Percentiles rank a stretch among this genome's conserved stretches.
phyloP scores from a whole-genome alignment of 345 rosid species.

The Populus ilicifolia region DNA sequence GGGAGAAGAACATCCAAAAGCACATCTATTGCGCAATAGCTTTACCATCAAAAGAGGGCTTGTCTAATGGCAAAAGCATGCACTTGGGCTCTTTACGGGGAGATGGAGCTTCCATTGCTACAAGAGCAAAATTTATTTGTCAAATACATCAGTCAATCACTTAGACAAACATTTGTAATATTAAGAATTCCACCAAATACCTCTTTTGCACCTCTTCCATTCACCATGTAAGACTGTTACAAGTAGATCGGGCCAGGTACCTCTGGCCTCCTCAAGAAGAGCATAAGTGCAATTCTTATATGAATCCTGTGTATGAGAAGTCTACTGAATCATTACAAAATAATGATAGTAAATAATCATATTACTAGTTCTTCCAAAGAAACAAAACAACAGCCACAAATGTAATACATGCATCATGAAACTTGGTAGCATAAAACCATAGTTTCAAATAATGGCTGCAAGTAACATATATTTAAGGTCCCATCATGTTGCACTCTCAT shows the following conservation, averaged over 20 bases:
- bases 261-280: constrained; percentile 59
- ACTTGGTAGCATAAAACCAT: neutral
- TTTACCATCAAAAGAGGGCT: constrained; percentile 56
- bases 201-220: constrained; percentile 97
- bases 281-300: constrained; percentile 51
- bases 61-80: constrained; percentile 60
- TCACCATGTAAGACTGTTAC: constrained; percentile 65
- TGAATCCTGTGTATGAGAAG: constrained; percentile 51
- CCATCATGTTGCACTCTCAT: neutral
- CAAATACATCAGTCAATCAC: constrained; percentile 17
- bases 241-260: constrained; percentile 84
- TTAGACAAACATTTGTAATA: constrained; percentile 12
- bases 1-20: neutral
- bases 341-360: neutral
- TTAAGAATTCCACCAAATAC: constrained; percentile 33
- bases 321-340: neutral
- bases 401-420: neutral
- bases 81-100: constrained; percentile 77
- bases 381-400: neutral
- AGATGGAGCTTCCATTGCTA: constrained; percentile 87
- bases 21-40: neutral
- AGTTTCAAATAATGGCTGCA: neutral
- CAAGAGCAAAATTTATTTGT: constrained; percentile 13
- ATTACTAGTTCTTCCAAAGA: neutral
- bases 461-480: neutral